These are phyloP conservation scores for Arabidopsis hybrid DNA, from an alignment of 441 rosid genomes.

Conservation along the genomic window DNA sequence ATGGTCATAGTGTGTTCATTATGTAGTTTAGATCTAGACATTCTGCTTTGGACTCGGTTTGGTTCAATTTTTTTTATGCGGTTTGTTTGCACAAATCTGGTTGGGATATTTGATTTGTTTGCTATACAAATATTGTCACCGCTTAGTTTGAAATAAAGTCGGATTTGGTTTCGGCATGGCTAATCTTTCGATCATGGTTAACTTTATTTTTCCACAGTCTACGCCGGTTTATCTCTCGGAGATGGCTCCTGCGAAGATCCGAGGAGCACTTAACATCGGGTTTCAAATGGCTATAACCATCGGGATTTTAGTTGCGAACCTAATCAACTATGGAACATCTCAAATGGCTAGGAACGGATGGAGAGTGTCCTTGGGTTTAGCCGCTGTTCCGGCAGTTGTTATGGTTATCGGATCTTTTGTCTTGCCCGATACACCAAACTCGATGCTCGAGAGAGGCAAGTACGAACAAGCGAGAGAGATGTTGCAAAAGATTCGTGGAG, in stretches of 20 bases:
- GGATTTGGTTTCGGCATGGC: slow-evolving; percentile 1
- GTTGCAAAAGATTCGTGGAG: slow-evolving; percentile 54
- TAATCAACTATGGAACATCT: slow-evolving; percentile 52
- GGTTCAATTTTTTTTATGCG: neutral
- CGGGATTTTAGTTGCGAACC: slow-evolving; percentile 52
- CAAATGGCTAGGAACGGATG: slow-evolving; percentile 52
- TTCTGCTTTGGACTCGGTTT: neutral
- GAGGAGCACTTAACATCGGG: slow-evolving; percentile 61
- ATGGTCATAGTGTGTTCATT: neutral
- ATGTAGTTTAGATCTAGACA: neutral
- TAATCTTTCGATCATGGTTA: slow-evolving; percentile 15
- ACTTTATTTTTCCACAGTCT: slow-evolving; percentile 41
- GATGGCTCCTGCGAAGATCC: slow-evolving; percentile 54
- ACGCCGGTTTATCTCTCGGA: slow-evolving; percentile 59
- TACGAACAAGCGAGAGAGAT: slow-evolving; percentile 50
- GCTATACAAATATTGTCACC: neutral
- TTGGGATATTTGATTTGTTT: neutral
- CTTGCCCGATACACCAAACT: slow-evolving; percentile 61
- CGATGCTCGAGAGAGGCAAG: slow-evolving; percentile 55
- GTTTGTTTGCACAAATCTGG: neutral
- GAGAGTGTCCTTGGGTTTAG: slow-evolving; percentile 51
- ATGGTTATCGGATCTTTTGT: slow-evolving; percentile 51
- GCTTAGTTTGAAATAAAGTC: neutral
- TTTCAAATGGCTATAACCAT: slow-evolving; percentile 58
- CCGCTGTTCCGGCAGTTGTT: slow-evolving; percentile 52